Conservation (phyloP, 208 protist genomes). For the Wallacemonas sp. region DNA sequence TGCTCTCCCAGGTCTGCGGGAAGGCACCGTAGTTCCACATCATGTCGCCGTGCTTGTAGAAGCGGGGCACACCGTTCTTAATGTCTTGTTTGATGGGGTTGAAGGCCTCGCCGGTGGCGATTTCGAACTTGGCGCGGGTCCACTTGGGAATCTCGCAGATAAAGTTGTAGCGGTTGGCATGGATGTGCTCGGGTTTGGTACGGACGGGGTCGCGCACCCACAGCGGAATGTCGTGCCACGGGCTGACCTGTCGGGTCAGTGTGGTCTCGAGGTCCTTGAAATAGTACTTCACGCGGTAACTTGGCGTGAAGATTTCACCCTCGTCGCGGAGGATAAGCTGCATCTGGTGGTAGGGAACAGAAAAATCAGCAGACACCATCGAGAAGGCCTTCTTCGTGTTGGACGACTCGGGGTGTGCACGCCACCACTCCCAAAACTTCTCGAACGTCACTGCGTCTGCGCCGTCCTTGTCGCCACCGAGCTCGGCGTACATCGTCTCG, state of each 20-base stretch:
- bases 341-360: slow-evolving; percentile 87
- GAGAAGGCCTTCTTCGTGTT: slow-evolving; percentile 73
- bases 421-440: slow-evolving; percentile 87
- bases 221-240: slow-evolving; percentile 93
- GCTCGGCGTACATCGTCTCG: slow-evolving; percentile 57
- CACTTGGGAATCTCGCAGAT: slow-evolving; percentile 95
- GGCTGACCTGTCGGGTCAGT: slow-evolving; percentile 74
- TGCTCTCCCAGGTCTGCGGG: slow-evolving; percentile 96
- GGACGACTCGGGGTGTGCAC: slow-evolving; percentile 36
- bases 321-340: slow-evolving; percentile 83
- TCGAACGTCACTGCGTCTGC: slow-evolving; percentile 75
- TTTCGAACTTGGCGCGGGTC: slow-evolving; percentile 96
- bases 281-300: slow-evolving; percentile 89
- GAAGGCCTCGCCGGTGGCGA: slow-evolving; percentile 92
- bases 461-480: slow-evolving; percentile 38
- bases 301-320: slow-evolving; percentile 88
- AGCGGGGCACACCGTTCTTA: slow-evolving; percentile 94
- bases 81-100: slow-evolving; percentile 97
- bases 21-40: slow-evolving; percentile 97
- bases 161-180: slow-evolving; percentile 91
- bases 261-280: slow-evolving; percentile 87
- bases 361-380: slow-evolving; percentile 85
- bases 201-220: slow-evolving; percentile 85
- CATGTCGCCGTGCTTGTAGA: slow-evolving; percentile 96
- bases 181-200: slow-evolving; percentile 77